A percentile compares a stretch with the other conserved stretches of the same genome.
Evolutionary conservation across 2,329 filamentous ascomycete species (phyloP).

Genomic region (Exophiala phaeomuriformis): DNA sequence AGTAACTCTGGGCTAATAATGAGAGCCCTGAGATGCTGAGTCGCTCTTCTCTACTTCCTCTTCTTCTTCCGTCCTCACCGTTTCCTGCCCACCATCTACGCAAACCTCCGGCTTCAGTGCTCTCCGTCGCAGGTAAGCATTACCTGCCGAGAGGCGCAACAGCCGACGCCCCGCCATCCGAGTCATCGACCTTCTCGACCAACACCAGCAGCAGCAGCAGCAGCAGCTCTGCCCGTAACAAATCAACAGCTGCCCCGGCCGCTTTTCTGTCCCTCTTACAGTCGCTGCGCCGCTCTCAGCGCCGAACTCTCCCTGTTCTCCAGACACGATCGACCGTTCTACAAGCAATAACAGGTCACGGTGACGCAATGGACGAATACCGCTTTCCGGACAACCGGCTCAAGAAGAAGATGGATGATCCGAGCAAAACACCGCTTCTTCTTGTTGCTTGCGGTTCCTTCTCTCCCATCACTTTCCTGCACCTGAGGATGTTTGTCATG

Average conservation of each 20-base stretch:
- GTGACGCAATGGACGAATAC: slow-evolving; percentile 35
- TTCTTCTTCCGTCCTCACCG: slow-evolving; percentile 5
- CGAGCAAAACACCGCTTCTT: slow-evolving; percentile 42
- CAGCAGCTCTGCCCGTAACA: slow-evolving; percentile 10
- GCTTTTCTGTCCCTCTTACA: slow-evolving; percentile 4
- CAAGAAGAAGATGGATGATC: slow-evolving; percentile 42
- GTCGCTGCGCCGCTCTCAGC: neutral
- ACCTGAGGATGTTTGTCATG: slow-evolving; percentile 84
- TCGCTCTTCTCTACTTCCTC: slow-evolving; percentile 8
- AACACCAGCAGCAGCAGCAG: neutral
- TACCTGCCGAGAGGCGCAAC: slow-evolving; percentile 3
- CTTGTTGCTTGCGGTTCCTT: slow-evolving; percentile 53
- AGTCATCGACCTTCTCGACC: slow-evolving; percentile 5
- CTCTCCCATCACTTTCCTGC: slow-evolving; percentile 67
- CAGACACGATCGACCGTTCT: slow-evolving; percentile 18
- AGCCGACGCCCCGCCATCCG: slow-evolving; percentile 11
- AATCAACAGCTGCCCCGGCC: slow-evolving; percentile 14
- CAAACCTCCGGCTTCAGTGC: slow-evolving; percentile 1
- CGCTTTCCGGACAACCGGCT: slow-evolving; percentile 40
- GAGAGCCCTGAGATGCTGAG: slow-evolving; percentile 22
- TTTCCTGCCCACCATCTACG: neutral
- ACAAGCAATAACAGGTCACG: slow-evolving; percentile 23
- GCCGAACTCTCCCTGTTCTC: neutral
- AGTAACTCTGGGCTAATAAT: slow-evolving; percentile 8
- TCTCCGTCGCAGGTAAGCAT: neutral